phyloP scores from a whole-genome alignment of 1,284 basidiomycete species.

The Ceratobasidium sp. region DNA sequence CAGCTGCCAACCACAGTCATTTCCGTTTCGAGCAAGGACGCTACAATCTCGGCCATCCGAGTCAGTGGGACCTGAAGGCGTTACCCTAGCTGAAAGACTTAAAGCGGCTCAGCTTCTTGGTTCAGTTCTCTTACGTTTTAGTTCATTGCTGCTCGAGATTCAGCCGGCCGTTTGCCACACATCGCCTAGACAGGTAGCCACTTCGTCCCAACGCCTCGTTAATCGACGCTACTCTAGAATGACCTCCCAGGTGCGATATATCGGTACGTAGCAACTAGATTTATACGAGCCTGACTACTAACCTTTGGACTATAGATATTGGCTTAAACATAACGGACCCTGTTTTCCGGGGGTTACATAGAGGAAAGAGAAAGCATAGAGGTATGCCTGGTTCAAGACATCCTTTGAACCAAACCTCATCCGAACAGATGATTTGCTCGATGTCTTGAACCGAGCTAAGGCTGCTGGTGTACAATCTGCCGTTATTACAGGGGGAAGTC shows the following conservation, averaged over 20 bases:
- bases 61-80: neutral
- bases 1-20: conserved; percentile 14
- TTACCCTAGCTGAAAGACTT: neutral
- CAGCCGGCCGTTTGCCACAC: neutral
- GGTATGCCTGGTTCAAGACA: conserved; percentile 56
- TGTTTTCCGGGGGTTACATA: conserved; percentile 70
- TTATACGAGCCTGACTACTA: neutral
- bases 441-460: conserved; percentile 72
- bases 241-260: conserved; percentile 35
- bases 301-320: conserved; percentile 27
- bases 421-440: conserved; percentile 73
- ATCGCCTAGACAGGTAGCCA: conserved; percentile 8
- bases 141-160: neutral
- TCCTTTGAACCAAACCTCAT: no score
- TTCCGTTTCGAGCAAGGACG: neutral
- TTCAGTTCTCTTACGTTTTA: neutral
- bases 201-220: neutral
- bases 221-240: conserved; percentile 8
- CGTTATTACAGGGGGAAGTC: conserved; percentile 84
- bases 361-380: conserved; percentile 67
- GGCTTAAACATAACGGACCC: conserved; percentile 74
- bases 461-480: conserved; percentile 79
- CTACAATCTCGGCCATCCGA: conserved; percentile 23
- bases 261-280: conserved; percentile 25
- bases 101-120: neutral